Evolutionary conservation across 345 rosid species (phyloP).

Genomic region (Abelmoschus esculentus): DNA sequence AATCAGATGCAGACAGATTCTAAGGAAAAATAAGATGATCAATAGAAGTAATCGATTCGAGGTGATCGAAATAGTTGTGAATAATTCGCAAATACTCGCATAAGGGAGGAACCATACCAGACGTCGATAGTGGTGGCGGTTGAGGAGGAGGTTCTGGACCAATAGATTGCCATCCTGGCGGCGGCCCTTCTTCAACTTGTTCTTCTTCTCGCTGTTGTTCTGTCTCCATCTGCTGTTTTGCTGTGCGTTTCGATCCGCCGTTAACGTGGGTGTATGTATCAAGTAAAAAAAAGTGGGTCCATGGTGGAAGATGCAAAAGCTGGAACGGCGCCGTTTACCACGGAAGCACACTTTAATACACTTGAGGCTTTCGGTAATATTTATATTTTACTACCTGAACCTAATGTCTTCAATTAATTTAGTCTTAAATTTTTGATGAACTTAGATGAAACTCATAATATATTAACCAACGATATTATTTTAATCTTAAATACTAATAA

Average conservation of each 20-base stretch:
- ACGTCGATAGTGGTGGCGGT: conserved; percentile 10
- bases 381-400: no score
- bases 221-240: conserved; percentile 2
- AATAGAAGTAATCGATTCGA: neutral
- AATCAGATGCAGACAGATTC: neutral
- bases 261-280: neutral
- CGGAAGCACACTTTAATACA: neutral
- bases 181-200: conserved; percentile 25
- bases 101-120: neutral
- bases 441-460: no score
- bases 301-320: neutral
- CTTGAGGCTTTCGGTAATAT: neutral
- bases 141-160: conserved; percentile 7
- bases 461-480: no score
- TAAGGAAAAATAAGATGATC: no score
- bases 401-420: no score
- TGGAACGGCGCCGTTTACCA: neutral
- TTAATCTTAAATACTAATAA: no score
- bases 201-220: conserved; percentile 10
- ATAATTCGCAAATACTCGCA: neutral
- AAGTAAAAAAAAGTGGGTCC: neutral
- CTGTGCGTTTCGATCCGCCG: neutral
- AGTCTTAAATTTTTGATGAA: no score
- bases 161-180: conserved; percentile 27
- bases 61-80: neutral